phyloP scores from a whole-genome alignment of 768 basidiomycete genomes.

The Macrolepiota albuminosa region DNA sequence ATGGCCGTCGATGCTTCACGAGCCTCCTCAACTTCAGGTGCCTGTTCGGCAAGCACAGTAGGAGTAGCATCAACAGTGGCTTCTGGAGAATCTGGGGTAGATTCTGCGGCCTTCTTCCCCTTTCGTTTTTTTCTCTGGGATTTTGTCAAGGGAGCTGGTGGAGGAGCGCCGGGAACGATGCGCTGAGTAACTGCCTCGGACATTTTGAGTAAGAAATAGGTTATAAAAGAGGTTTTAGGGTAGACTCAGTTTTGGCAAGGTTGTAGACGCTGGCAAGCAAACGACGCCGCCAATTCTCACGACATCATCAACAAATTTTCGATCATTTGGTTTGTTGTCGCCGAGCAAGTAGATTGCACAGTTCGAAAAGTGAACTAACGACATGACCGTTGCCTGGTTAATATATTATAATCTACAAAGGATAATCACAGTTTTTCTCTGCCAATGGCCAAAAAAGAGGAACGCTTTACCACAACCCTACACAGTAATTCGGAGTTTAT shows the following conservation, averaged over 20 bases:
- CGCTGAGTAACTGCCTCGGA: constrained; percentile 38
- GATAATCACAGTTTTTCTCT: not conserved
- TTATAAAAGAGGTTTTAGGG: constrained; percentile 13
- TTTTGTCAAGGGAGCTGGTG: constrained; percentile 54
- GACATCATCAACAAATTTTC: constrained; percentile 15
- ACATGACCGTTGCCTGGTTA: too few relatives aligned
- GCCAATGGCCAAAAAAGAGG: not conserved
- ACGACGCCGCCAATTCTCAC: constrained; percentile 20
- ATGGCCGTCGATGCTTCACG: constrained; percentile 42
- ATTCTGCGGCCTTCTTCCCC: constrained; percentile 40
- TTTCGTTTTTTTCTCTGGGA: constrained; percentile 69
- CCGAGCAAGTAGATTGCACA: not conserved
- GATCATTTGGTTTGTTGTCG: not conserved
- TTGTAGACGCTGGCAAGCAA: constrained; percentile 15
- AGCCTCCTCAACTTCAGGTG: constrained; percentile 41
- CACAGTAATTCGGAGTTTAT: too few relatives aligned
- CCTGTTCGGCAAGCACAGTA: constrained; percentile 43
- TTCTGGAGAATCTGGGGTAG: constrained; percentile 42
- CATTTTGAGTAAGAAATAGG: constrained; percentile 23
- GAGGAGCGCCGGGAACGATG: constrained; percentile 75
- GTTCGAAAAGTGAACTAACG: not conserved
- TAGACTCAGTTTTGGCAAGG: constrained; percentile 5
- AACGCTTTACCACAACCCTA: not conserved
- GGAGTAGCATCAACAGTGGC: constrained; percentile 41
- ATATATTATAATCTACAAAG: too few relatives aligned